Base-by-base conservation (phyloP, 257 asterid genomes). In the Primulina eburnea region DNA sequence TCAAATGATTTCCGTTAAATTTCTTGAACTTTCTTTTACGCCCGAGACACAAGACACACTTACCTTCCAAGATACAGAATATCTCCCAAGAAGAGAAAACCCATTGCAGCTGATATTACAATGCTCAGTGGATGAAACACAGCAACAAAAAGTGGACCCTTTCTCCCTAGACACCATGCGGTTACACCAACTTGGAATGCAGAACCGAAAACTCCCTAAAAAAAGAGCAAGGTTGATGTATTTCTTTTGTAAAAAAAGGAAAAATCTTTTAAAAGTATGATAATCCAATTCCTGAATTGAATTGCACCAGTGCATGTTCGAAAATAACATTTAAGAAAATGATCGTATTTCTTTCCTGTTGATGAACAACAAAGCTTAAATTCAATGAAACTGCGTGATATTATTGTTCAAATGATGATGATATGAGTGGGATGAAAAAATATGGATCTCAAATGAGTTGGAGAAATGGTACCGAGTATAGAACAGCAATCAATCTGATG, bases 91-190 rank as follows among this genome's bases (percentile, higher is more conserved):
- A 90, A 73, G 77, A 83, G 66, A 56, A 84, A 76, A 68, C 90
- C 90, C n/a, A 90, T 57, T 5, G 65, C 78, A 72, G 92, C 82
- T 55, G 98, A 78, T 75, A 89, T 83, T 12, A 88, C 88, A 18
- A 93, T 86, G 62, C 97, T 78, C 38, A 93, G 71, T 5, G 98
- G 98, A 75, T 90, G 91, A 73, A 90, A 90, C 87, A 90, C 76
- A 17, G 92, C 82, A 68, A 90, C 92, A 63, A 93, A 92, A 80
- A 92, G 90, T 40, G 98, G 96, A 67, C 97, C 97, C 78, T 62
- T 83, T 82, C 68, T 83, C 64, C 64, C 92, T 64, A 92, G 74
- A 72, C 96, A 88, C 98, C 98, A 92, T 32, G 80, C 60, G 17
- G 57, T 67, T 71, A 92, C 75, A 60, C 95, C 68, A 73, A 90